phyloP scores from a whole-genome alignment of 2,329 filamentous ascomycete species.

The Fusarium sp. region DNA sequence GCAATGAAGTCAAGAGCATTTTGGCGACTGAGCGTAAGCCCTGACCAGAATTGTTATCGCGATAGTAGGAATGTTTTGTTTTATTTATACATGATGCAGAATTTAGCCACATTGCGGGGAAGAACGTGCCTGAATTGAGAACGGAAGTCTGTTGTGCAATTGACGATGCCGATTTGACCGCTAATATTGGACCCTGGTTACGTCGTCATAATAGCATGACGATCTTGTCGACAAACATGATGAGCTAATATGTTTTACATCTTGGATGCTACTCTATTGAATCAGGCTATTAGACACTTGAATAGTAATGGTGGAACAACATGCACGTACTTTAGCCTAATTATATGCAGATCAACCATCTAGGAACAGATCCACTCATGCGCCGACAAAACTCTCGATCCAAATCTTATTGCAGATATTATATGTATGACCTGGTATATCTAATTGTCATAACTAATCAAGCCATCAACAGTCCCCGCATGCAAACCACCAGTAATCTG shows the following conservation, averaged over 20 bases:
- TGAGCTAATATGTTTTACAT: neutral
- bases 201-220: neutral
- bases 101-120: slow-evolving; percentile 17
- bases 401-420: neutral
- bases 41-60: neutral
- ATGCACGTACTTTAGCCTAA: slow-evolving; percentile 14
- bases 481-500: slow-evolving; percentile 58
- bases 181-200: slow-evolving; percentile 6
- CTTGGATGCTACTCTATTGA: neutral
- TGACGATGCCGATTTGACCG: slow-evolving; percentile 18
- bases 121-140: neutral
- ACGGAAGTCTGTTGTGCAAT: neutral
- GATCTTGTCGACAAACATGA: slow-evolving; percentile 12
- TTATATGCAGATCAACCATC: neutral
- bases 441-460: slow-evolving; percentile 50
- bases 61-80: neutral
- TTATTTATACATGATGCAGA: neutral
- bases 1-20: slow-evolving; percentile 8
- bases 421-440: neutral
- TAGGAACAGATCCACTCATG: neutral
- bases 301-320: neutral
- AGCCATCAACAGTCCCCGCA: slow-evolving; percentile 52
- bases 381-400: neutral
- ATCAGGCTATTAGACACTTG: slow-evolving; percentile 3
- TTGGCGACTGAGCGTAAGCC: neutral